A percentile compares a stretch with the other conserved stretches of the same genome.
Conservation (phyloP, 208 protist genomes). For the Willaertia magna region DNA sequence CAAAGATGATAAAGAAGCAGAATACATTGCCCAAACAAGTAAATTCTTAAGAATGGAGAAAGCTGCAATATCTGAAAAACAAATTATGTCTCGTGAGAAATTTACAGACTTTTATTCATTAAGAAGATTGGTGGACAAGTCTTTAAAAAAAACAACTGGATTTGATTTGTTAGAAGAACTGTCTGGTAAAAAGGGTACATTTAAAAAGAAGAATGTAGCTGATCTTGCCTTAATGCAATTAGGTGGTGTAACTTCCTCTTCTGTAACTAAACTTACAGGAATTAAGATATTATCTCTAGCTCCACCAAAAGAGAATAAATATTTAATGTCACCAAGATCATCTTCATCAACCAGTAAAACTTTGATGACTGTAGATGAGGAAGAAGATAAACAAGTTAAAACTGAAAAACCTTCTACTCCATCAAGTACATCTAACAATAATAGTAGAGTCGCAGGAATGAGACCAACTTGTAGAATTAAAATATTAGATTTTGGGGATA, state of each 20-base stretch:
- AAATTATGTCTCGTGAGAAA: not conserved
- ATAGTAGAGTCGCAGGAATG: not conserved
- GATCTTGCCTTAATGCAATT: not conserved
- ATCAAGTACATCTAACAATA: not conserved
- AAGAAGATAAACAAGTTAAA: not conserved
- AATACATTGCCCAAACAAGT: not conserved
- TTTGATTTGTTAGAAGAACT: not conserved
- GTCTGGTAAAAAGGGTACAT: not conserved
- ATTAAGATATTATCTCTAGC: not conserved
- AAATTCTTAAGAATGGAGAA: not conserved
- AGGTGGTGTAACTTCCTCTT: not conserved
- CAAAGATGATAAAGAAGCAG: not conserved
- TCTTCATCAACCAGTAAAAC: not conserved
- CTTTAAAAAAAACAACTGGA: not conserved
- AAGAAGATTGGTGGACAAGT: not conserved
- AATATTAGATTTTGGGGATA: not conserved
- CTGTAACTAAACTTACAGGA: not conserved
- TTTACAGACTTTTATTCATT: not conserved
- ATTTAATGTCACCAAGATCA: not conserved
- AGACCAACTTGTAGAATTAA: not conserved
- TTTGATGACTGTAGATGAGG: not conserved
- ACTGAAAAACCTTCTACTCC: not conserved
- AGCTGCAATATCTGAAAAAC: not conserved
- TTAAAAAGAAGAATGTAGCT: not conserved
- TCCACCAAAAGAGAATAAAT: not conserved